A percentile compares a stretch with the other conserved stretches of the same genome.
Conservation (phyloP, 257 asterid species). For the Solanum pinnatisectum region DNA sequence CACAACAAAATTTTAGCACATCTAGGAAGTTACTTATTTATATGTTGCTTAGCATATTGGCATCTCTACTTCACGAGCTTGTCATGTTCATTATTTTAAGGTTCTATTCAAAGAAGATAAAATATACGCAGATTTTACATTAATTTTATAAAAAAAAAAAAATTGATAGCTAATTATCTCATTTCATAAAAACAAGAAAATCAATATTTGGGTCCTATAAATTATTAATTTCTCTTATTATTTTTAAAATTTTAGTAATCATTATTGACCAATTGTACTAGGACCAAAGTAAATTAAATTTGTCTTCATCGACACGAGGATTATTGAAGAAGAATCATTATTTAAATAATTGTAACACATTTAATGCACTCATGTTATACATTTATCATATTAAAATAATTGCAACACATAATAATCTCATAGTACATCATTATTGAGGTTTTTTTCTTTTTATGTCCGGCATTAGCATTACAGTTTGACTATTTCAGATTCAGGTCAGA, state of each 20-base stretch:
- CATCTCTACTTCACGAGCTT: not conserved
- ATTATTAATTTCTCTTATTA: too few species aligned
- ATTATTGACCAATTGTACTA: too few species aligned
- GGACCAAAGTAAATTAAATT: not conserved
- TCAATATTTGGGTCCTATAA: too few species aligned
- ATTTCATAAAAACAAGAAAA: too few species aligned
- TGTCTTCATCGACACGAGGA: not conserved
- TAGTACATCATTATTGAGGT: not conserved
- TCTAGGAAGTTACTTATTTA: not conserved
- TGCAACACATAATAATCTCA: not conserved
- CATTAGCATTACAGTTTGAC: too few species aligned
- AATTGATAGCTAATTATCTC: too few species aligned
- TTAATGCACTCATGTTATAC: not conserved
- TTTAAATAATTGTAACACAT: not conserved
- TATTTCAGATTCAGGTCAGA: too few species aligned
- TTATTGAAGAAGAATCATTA: not conserved
- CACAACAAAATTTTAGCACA: not conserved
- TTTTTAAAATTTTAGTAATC: too few species aligned
- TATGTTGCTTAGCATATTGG: not conserved
- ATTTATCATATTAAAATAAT: not conserved
- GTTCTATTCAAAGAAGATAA: not conserved
- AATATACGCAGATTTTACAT: too few species aligned
- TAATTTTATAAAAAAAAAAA: too few species aligned
- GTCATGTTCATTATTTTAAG: not conserved
- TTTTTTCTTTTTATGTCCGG: too few species aligned